A percentile compares a stretch with the other conserved stretches of the same genome.
Conservation (phyloP, 1,284 basidiomycete species). For the Boletellus deceptivus region DNA sequence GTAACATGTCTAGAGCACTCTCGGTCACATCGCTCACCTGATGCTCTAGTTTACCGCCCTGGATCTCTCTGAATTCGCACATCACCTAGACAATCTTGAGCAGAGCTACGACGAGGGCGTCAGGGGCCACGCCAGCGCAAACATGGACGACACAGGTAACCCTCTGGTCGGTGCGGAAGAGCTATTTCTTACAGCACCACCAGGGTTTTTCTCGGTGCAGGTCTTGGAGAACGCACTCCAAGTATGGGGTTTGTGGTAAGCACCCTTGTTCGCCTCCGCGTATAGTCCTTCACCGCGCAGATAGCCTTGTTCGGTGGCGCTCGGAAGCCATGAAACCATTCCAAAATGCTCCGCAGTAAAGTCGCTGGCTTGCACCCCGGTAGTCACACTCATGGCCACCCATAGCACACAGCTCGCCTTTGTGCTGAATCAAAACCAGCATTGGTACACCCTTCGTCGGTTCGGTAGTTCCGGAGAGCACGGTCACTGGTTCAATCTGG, state of each 20-base stretch:
- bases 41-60: constrained; percentile 71
- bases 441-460: constrained; percentile 87
- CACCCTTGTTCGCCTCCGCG: constrained; percentile 9
- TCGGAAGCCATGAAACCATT: constrained; percentile 77
- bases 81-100: constrained; percentile 63
- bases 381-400: constrained; percentile 11
- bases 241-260: constrained; percentile 79
- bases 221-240: constrained; percentile 79
- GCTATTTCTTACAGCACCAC: constrained; percentile 1
- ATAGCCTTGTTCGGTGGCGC: constrained; percentile 77
- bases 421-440: constrained; percentile 82
- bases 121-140: constrained; percentile 53
- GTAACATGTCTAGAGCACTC: constrained; percentile 18
- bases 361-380: constrained; percentile 9
- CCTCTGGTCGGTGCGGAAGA: not conserved
- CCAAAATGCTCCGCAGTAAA: constrained; percentile 79
- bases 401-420: constrained; percentile 80
- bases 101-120: constrained; percentile 52
- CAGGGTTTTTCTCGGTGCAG: constrained; percentile 86
- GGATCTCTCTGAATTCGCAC: constrained; percentile 83
- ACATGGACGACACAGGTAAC: constrained; percentile 86
- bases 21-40: constrained; percentile 15
- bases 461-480: constrained; percentile 62
- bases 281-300: constrained; percentile 9
- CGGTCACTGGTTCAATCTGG: constrained; percentile 89